A percentile compares a stretch with the other conserved stretches of the same genome.
These are phyloP conservation scores for Diaporthe vexans DNA, from an alignment of 2,329 filamentous ascomycete genomes.

Conservation along the genomic window DNA sequence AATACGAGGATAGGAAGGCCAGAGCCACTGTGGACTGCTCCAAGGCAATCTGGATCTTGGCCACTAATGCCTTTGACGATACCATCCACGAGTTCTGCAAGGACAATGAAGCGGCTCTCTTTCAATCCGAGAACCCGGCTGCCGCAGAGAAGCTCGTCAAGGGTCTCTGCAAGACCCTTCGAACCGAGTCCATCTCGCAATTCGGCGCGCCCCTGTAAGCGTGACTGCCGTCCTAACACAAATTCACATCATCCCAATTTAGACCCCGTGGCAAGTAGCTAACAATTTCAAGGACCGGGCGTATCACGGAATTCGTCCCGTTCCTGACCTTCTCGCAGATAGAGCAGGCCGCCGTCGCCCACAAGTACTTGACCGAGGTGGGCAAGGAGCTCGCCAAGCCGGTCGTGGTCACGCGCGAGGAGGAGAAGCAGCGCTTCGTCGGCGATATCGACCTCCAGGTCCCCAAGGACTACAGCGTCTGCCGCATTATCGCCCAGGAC, in stretches of 20 bases:
- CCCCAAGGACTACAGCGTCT: constrained; percentile 49
- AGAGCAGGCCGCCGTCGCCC: constrained; percentile 58
- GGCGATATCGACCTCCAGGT: constrained; percentile 52
- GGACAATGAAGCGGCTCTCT: constrained; percentile 44
- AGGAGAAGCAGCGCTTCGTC: constrained; percentile 48
- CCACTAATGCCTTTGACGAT: constrained; percentile 58
- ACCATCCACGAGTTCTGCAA: constrained; percentile 57
- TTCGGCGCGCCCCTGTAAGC: constrained; percentile 49
- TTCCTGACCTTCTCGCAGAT: constrained; percentile 57
- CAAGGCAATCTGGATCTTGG: constrained; percentile 64
- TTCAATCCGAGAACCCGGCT: constrained; percentile 6
- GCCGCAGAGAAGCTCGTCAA: constrained; percentile 20
- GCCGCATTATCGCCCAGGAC: constrained; percentile 48
- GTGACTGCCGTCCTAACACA: too few species aligned
- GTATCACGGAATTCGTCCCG: constrained; percentile 57
- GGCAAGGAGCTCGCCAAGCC: constrained; percentile 44
- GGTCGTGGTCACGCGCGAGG: constrained; percentile 48
- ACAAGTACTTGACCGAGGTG: constrained; percentile 57
- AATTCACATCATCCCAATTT: too few species aligned
- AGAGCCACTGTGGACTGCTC: constrained; percentile 54
- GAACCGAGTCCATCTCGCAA: constrained; percentile 13
- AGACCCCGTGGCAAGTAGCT: too few species aligned
- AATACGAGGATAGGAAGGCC: constrained; percentile 57
- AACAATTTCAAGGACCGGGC: constrained; percentile 48
- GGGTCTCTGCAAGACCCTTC: constrained; percentile 36